Evolutionary conservation across 2,329 filamentous ascomycete genomes (phyloP), one percentile per base, ranked within the genome.

Genomic region (Ambrosiella xylebori): DNA sequence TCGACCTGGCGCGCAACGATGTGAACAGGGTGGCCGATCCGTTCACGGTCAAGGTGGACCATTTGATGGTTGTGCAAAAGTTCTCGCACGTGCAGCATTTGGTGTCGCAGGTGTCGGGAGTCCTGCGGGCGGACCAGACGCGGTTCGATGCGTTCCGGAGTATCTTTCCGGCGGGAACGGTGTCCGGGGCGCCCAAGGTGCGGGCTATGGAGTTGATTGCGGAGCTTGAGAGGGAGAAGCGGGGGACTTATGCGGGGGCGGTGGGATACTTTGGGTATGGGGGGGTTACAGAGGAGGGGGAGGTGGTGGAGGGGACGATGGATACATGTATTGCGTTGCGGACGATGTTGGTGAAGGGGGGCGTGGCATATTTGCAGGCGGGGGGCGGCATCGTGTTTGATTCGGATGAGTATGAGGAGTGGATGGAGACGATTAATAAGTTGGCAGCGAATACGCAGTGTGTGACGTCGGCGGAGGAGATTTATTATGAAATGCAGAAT

Each of bases 11-110:
- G 11, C 82, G 93, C 60, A 97, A 98, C 75, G 93, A 98, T 70
- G 82, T 98, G 64, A 97, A 96, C 73, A 84, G 93, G 54, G 88
- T 98, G 19, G 95, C 88, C 70, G 89, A 96, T 71, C 93, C 93
- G 15, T 75, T 84, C 41, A 88, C 87, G 36, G 95, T 91, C 37
- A 82, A 87, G 61, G 93, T 97, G 35, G 93, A 98, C 74, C 81
- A 88, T 57, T 74, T 97, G 62, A 96, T 97, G 91, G 86, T 88
- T 1, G 88, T 94, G 11, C 86, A 95, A 71, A 85, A 86, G 66
- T 98, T 98, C 74, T 93, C 86, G 61, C 93, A 98, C 70, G 93
- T 98, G 36, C 93, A 97, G 76, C 93, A 98, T 70, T 79, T 98
- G 15, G 90, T 95, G 3, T 95, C 88, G 1, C 90, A 98, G 70